Percentiles rank a stretch among this genome's conserved stretches.
phyloP scores from a whole-genome alignment of 1,284 basidiomycete genomes.

The Earliella scabrosa region DNA sequence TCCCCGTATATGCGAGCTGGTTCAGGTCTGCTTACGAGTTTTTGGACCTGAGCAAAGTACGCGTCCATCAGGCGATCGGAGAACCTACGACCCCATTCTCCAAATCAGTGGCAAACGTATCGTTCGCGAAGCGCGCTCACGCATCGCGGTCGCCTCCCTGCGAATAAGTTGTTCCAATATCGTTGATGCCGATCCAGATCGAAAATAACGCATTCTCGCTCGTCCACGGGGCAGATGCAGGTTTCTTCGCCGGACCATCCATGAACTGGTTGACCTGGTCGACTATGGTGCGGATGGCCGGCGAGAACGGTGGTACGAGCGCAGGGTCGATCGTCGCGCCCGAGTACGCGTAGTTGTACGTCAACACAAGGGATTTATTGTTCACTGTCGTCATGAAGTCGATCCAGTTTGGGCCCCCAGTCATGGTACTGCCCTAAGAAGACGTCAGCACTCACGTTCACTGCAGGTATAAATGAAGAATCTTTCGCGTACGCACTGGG shows the following conservation, averaged over 20 bases:
- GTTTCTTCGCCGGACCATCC: constrained; percentile 44
- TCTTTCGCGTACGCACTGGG: too few relatives aligned
- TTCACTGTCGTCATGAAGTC: constrained; percentile 51
- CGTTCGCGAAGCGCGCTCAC: too few relatives aligned
- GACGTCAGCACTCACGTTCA: too few relatives aligned
- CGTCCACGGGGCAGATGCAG: constrained; percentile 55
- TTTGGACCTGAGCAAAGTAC: constrained; percentile 58
- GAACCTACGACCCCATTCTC: constrained; percentile 42
- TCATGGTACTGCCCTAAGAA: constrained; percentile 57
- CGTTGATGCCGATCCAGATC: constrained; percentile 66
- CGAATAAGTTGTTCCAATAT: constrained; percentile 59
- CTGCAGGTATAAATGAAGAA: too few relatives aligned
- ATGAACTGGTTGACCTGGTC: constrained; percentile 63
- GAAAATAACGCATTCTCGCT: constrained; percentile 56
- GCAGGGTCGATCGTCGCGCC: constrained; percentile 61
- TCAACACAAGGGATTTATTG: constrained; percentile 56
- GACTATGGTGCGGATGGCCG: constrained; percentile 53
- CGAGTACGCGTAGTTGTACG: constrained; percentile 66
- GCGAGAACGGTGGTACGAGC: constrained; percentile 52
- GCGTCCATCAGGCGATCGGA: constrained; percentile 51
- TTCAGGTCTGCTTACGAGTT: constrained; percentile 50
- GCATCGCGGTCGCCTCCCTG: constrained; percentile 48
- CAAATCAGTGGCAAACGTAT: not conserved
- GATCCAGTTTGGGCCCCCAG: constrained; percentile 63
- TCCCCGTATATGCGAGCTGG: too few relatives aligned